phyloP scores from a whole-genome alignment of 2,329 filamentous ascomycete species.

The Diaporthe helianthi region DNA sequence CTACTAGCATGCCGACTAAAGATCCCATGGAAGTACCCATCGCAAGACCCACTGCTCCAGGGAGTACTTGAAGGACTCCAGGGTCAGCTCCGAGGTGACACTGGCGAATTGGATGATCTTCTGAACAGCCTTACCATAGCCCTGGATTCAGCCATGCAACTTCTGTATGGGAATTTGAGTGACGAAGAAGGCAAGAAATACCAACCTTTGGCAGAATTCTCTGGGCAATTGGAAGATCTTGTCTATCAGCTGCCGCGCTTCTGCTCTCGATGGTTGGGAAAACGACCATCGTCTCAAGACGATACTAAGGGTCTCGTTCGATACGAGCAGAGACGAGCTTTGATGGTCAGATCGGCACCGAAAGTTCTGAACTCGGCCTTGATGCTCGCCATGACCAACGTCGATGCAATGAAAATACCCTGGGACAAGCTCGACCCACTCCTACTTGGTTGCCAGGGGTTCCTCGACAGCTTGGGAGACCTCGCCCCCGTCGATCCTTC shows the following conservation, averaged over 20 bases:
- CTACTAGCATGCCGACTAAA: constrained; percentile 62
- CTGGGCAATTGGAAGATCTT: constrained; percentile 59
- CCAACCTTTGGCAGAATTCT: constrained; percentile 36
- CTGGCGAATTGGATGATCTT: constrained; percentile 66
- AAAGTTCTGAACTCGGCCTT: constrained; percentile 67
- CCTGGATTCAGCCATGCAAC: constrained; percentile 60
- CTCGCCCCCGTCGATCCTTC: constrained; percentile 42
- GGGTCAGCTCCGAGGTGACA: constrained; percentile 65
- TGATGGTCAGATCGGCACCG: constrained; percentile 59
- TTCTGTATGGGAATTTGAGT: constrained; percentile 47
- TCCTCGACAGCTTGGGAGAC: constrained; percentile 61
- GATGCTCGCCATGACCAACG: constrained; percentile 60
- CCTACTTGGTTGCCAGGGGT: constrained; percentile 61
- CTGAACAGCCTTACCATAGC: constrained; percentile 62
- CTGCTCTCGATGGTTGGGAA: constrained; percentile 67
- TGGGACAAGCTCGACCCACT: constrained; percentile 65
- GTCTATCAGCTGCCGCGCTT: constrained; percentile 67
- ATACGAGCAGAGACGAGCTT: constrained; percentile 66
- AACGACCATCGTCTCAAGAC: constrained; percentile 57
- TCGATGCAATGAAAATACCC: constrained; percentile 54
- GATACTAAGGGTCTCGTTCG: constrained; percentile 64
- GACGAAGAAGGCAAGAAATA: constrained; percentile 30
- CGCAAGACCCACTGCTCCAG: constrained; percentile 51
- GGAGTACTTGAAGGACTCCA: constrained; percentile 63
- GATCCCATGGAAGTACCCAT: constrained; percentile 45